phyloP scores from a whole-genome alignment of 2,329 filamentous ascomycete genomes.

The Botrytis elliptica region DNA sequence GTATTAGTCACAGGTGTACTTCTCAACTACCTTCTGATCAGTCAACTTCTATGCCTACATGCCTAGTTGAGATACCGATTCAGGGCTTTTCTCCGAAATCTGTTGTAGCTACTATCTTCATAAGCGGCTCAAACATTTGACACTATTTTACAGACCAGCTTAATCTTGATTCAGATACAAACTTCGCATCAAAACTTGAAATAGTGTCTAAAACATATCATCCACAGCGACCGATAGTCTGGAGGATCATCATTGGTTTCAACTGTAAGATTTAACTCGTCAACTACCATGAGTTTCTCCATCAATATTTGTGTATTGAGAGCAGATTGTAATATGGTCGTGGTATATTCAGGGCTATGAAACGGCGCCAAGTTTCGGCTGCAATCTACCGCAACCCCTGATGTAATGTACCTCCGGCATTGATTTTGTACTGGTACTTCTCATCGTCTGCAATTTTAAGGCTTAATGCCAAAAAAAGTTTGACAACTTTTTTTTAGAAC shows the following conservation, averaged over 20 bases:
- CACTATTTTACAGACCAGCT: background rate
- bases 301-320: background rate
- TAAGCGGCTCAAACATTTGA: too few relatives aligned
- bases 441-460: background rate
- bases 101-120: background rate
- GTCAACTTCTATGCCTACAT: background rate
- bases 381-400: background rate
- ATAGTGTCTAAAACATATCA: background rate
- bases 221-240: background rate
- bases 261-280: background rate
- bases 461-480: too few relatives aligned
- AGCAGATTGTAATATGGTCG: background rate
- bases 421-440: background rate
- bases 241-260: background rate
- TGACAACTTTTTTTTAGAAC: background rate
- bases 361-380: slow-evolving; percentile 3
- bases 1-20: background rate
- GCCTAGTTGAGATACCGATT: background rate
- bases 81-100: background rate
- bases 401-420: background rate
- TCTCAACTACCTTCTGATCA: background rate
- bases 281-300: background rate
- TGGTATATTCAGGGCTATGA: background rate
- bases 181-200: background rate
- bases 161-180: background rate